Conservation (phyloP, 768 basidiomycete species). For the Podaxis sp. region DNA sequence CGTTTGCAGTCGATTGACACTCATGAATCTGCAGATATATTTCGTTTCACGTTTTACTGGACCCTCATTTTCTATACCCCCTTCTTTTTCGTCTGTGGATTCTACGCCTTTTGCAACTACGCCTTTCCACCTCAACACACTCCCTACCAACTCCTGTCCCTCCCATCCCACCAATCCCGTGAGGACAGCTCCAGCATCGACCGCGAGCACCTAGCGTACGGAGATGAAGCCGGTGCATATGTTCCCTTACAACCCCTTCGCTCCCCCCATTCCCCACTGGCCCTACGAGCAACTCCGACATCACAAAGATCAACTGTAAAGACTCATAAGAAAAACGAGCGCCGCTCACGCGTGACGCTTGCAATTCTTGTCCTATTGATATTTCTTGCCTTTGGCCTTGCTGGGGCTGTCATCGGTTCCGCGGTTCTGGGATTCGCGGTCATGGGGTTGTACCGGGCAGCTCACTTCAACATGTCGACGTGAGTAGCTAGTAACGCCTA, state of each 20-base stretch:
- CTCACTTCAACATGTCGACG: constrained; percentile 50
- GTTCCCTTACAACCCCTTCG: constrained; percentile 13
- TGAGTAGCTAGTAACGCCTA: constrained; percentile 22
- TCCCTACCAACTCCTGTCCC: constrained; percentile 6
- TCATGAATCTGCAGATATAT: constrained; percentile 35
- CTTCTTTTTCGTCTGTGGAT: constrained; percentile 45
- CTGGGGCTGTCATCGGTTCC: constrained; percentile 45
- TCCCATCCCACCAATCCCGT: background rate
- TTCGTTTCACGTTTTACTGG: constrained; percentile 55
- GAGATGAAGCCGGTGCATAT: constrained; percentile 14
- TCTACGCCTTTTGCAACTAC: constrained; percentile 51
- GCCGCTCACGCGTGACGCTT: constrained; percentile 45
- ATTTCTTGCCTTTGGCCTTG: constrained; percentile 40
- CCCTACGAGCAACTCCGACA: constrained; percentile 16
- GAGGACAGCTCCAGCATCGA: background rate
- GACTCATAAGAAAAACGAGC: constrained; percentile 31
- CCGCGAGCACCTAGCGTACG: background rate
- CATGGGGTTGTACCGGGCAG: constrained; percentile 44
- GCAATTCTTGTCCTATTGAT: constrained; percentile 43
- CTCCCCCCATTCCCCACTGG: constrained; percentile 5
- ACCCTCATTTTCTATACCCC: constrained; percentile 49
- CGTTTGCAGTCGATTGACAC: background rate
- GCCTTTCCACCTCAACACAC: constrained; percentile 38
- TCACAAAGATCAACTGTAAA: constrained; percentile 15
- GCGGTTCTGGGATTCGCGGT: constrained; percentile 44